A percentile compares a stretch with the other conserved stretches of the same genome.
Conservation (phyloP, 73 alveolate genomes). For the Paramecium octaurelia region DNA sequence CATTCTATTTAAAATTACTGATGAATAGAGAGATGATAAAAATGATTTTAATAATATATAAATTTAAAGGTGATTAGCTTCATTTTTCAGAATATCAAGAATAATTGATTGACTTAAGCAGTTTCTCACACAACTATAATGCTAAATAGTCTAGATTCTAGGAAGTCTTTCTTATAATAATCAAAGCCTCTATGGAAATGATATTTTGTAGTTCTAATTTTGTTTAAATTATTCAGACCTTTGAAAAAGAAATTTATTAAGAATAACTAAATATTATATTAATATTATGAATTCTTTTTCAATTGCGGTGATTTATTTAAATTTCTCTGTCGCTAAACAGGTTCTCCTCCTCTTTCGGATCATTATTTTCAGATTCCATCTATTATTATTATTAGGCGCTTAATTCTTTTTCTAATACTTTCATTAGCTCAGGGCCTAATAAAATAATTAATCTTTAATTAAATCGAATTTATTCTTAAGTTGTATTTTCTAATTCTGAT, state of each 20-base stretch:
- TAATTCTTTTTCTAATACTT: conserved; percentile 1
- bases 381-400: background rate
- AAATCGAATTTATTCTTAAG: background rate
- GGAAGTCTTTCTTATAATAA: too few relatives aligned
- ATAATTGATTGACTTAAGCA: too few relatives aligned
- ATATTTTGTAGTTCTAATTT: too few relatives aligned
- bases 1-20: too few relatives aligned
- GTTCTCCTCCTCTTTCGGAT: background rate
- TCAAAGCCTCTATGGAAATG: too few relatives aligned
- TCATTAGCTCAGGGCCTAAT: background rate
- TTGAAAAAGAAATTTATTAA: background rate
- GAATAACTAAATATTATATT: background rate
- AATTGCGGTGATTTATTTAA: background rate
- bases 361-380: background rate
- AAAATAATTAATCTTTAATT: background rate
- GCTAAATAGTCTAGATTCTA: too few relatives aligned
- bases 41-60: too few relatives aligned
- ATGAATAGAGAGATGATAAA: too few relatives aligned
- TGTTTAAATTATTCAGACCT: background rate
- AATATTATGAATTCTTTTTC: background rate
- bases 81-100: too few relatives aligned
- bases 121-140: too few relatives aligned
- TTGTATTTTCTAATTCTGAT: background rate
- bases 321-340: background rate
- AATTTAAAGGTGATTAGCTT: too few relatives aligned